Evolutionary conservation across 2,329 filamentous ascomycete genomes (phyloP).

Genomic region (Trichoderma sp.): DNA sequence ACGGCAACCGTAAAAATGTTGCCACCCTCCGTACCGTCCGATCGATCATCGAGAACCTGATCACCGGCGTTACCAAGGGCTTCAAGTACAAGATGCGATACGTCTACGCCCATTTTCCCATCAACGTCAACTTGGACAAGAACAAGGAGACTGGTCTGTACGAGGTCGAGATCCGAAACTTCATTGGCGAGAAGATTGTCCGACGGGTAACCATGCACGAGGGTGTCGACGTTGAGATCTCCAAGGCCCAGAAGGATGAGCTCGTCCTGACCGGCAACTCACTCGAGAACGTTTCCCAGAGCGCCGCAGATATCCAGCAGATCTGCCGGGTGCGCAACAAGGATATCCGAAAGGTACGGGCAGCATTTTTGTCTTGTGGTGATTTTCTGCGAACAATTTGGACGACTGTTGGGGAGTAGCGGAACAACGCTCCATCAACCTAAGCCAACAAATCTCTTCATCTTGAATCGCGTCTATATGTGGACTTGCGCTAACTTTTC

Average conservation of each 20-base stretch:
- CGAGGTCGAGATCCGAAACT: slow-evolving; percentile 99
- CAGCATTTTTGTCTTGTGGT: background rate
- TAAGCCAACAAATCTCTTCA: too few relatives aligned
- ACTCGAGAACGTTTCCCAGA: slow-evolving; percentile 95
- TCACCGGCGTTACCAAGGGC: slow-evolving; percentile 96
- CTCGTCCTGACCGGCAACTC: slow-evolving; percentile 90
- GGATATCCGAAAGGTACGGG: slow-evolving; percentile 96
- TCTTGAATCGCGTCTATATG: too few relatives aligned
- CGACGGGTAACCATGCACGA: slow-evolving; percentile 84
- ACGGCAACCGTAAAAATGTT: slow-evolving; percentile 96
- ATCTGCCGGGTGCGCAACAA: slow-evolving; percentile 99
- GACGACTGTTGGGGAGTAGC: background rate
- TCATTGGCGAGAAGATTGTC: slow-evolving; percentile 99
- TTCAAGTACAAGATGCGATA: slow-evolving; percentile 99
- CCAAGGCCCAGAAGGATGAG: slow-evolving; percentile 96
- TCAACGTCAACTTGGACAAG: slow-evolving; percentile 99
- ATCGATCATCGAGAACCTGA: slow-evolving; percentile 97
- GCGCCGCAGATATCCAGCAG: slow-evolving; percentile 98
- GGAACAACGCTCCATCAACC: background rate
- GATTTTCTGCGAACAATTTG: background rate
- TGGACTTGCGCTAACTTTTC: slow-evolving; percentile 23
- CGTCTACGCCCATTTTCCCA: slow-evolving; percentile 99
- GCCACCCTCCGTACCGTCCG: slow-evolving; percentile 97
- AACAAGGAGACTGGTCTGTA: slow-evolving; percentile 81
- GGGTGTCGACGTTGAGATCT: slow-evolving; percentile 87